Evolutionary conservation across 2,329 filamentous ascomycete species (phyloP).

Genomic region (Neofusicoccum parvum): DNA sequence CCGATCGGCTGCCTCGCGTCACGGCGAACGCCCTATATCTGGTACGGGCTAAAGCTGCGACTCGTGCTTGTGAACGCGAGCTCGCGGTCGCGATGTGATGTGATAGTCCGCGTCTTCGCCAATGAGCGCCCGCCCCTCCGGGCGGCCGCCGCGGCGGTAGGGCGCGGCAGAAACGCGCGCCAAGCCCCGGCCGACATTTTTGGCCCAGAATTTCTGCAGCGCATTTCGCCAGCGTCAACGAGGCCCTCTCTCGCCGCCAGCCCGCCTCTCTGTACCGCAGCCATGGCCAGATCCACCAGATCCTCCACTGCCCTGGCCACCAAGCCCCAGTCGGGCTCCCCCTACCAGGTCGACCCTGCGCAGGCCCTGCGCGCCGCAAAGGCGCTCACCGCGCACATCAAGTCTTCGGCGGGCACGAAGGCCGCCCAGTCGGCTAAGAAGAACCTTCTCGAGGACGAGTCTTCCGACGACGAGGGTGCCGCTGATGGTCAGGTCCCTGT

Average conservation of each 20-base stretch:
- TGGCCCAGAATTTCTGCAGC: slow-evolving; percentile 14
- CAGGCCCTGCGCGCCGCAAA: slow-evolving; percentile 62
- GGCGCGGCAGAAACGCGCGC: not conserved
- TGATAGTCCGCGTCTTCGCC: not conserved
- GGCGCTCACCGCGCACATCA: slow-evolving; percentile 61
- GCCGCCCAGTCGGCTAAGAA: slow-evolving; percentile 54
- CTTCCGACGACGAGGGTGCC: slow-evolving; percentile 30
- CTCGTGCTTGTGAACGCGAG: not conserved
- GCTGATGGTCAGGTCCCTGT: slow-evolving; percentile 55
- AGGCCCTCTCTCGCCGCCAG: not conserved
- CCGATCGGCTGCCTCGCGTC: not conserved
- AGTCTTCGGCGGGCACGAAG: slow-evolving; percentile 51
- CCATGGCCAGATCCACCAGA: slow-evolving; percentile 32
- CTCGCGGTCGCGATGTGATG: not conserved
- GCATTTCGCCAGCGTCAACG: not conserved
- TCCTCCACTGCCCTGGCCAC: slow-evolving; percentile 39
- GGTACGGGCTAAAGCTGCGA: not conserved
- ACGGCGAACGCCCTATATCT: not conserved
- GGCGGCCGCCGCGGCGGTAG: not conserved
- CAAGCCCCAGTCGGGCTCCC: slow-evolving; percentile 38
- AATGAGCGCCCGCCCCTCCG: not conserved
- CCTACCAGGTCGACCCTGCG: slow-evolving; percentile 47
- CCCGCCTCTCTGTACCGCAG: not conserved
- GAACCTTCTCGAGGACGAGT: slow-evolving; percentile 55
- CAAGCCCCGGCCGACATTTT: slow-evolving; percentile 1